These are phyloP conservation scores for Zygoascus bituminiphila DNA, from an alignment of 805 yeast species.

Conservation along the genomic window DNA sequence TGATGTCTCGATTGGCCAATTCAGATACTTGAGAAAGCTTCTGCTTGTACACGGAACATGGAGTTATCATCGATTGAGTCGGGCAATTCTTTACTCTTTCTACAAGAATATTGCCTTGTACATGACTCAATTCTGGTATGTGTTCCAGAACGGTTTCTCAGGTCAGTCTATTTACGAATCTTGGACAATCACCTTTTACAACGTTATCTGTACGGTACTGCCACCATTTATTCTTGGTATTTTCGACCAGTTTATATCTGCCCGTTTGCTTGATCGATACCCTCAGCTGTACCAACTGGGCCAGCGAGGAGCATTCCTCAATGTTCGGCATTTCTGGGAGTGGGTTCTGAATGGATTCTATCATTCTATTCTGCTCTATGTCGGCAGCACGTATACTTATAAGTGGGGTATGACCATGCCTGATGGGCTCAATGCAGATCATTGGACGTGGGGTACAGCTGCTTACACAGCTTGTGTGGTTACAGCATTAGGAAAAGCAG, in stretches of 20 bases:
- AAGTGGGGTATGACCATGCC: slow-evolving; percentile 52
- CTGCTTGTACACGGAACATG: slow-evolving; percentile 93
- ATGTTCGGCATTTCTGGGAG: slow-evolving; percentile 89
- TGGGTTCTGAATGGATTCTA: slow-evolving; percentile 95
- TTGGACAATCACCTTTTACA: slow-evolving; percentile 95
- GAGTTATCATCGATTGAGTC: slow-evolving; percentile 92
- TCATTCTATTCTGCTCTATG: slow-evolving; percentile 79
- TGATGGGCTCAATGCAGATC: slow-evolving; percentile 67
- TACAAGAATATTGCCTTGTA: slow-evolving; percentile 93
- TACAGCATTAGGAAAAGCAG: slow-evolving; percentile 93
- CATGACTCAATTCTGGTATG: slow-evolving; percentile 98
- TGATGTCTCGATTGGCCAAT: slow-evolving; percentile 94
- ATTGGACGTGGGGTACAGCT: slow-evolving; percentile 94
- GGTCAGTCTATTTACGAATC: slow-evolving; percentile 96
- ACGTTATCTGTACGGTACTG: slow-evolving; percentile 84
- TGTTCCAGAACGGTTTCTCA: slow-evolving; percentile 81
- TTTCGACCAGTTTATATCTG: slow-evolving; percentile 91
- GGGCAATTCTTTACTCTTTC: slow-evolving; percentile 88
- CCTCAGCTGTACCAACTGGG: slow-evolving; percentile 91
- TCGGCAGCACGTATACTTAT: slow-evolving; percentile 64
- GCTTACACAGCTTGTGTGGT: slow-evolving; percentile 78
- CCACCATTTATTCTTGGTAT: slow-evolving; percentile 97
- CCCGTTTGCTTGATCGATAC: slow-evolving; percentile 79
- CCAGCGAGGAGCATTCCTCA: slow-evolving; percentile 79
- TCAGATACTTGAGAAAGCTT: slow-evolving; percentile 73